These are phyloP conservation scores for Oryza coarctata DNA, from an alignment of 176 grass and related monocot genomes.

Conservation along the genomic window DNA sequence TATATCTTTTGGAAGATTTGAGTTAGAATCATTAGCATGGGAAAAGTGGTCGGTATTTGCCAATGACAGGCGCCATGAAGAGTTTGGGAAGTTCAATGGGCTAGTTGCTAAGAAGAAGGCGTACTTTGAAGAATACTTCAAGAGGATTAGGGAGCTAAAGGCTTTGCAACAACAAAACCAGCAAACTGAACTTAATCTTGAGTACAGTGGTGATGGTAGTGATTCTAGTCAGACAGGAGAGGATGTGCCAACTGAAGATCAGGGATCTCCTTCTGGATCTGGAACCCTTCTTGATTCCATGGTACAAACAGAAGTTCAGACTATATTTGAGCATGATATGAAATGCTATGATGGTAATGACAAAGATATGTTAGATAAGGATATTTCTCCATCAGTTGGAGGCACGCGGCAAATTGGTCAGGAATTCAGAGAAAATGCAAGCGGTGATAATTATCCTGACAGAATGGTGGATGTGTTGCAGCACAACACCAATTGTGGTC, in stretches of 20 bases:
- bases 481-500: constrained; percentile 25
- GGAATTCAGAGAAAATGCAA: constrained; percentile 34
- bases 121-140: constrained; percentile 97
- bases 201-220: constrained; percentile 87
- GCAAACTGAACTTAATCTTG: constrained; percentile 83
- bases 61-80: constrained; percentile 85
- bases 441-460: constrained; percentile 8
- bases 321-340: constrained; percentile 33
- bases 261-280: constrained; percentile 41
- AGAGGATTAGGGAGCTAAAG: constrained; percentile 83
- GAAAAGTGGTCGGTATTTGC: constrained; percentile 97
- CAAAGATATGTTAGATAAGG: constrained; percentile 23
- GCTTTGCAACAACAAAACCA: constrained; percentile 79
- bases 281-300: constrained; percentile 32
- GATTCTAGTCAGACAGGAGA: constrained; percentile 90
- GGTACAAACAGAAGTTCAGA: constrained; percentile 18
- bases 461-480: constrained; percentile 31
- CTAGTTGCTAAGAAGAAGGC: constrained; percentile 96
- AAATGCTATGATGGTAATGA: constrained; percentile 24
- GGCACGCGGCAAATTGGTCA: constrained; percentile 25
- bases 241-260: constrained; percentile 44
- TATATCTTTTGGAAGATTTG: constrained; percentile 98
- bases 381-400: constrained; percentile 33
- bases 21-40: constrained; percentile 85
- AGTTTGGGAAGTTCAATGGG: constrained; percentile 92